Base-by-base conservation (phyloP, 805 yeast species). In the Yarrowia sp. region DNA sequence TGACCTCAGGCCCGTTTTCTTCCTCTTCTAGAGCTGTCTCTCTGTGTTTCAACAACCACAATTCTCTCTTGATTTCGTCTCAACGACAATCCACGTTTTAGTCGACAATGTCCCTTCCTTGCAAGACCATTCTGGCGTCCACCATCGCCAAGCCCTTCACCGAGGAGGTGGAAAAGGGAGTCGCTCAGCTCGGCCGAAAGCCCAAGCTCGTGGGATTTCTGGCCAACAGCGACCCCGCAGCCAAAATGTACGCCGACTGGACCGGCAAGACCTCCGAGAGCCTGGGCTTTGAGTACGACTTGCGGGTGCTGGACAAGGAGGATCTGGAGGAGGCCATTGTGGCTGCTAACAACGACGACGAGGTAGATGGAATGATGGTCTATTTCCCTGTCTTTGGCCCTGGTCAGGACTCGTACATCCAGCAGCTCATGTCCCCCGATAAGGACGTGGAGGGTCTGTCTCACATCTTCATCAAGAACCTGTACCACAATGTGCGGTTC, bases 331-430 rank as follows among this genome's bases (percentile, higher is more conserved):
- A 88, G 72, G 87, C 86, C 39, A 86, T 95, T 69, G 84, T 92
- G 56, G 86, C 84, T 49, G 97, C 98, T 69, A 95, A 95, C 76
- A 81, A 82, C 36, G 94, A 93, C 74, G 85, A 84, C 67, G 72
- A 76, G 0, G 91, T 94, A 46, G 88, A 92, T 75, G 99, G 98
- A 30, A 95, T 95, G 72, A 92, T 95, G 90, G 94, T 95, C 15
- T 95, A 95, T 77, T 95, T 94, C 84, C 99, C 99, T 0, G 98
- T 95, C 2, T 95, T 91, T 78, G 97, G 97, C 3, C 91, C 91
- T 75, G 86, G 91, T 69, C 98, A 95, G 79, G 99, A 95, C 78
- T 97, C 91, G 78, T 95, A 95, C 77, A 79, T 95, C 68, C 98
- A 95, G 79, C 98, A 95, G 79, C 90, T 92, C 70, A 93, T 95